phyloP scores from a whole-genome alignment of 805 yeast species.

The Saturnispora ahearnii region DNA sequence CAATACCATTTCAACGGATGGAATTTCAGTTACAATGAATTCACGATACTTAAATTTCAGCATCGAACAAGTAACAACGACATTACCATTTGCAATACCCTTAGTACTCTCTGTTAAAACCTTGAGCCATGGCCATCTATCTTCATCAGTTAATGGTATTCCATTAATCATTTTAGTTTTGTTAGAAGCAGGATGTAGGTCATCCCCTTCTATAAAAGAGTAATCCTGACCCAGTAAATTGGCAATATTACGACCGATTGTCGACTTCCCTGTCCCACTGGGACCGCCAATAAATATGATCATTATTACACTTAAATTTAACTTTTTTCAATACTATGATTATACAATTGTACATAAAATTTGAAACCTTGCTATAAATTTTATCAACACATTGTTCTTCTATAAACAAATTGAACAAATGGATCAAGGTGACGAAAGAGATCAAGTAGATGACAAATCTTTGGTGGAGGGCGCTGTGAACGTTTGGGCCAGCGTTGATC shows the following conservation, averaged over 20 bases:
- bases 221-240: slow-evolving; percentile 28
- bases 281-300: slow-evolving; percentile 77
- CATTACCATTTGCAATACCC: slow-evolving; percentile 25
- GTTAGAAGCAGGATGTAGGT: slow-evolving; percentile 59
- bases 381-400: neutral
- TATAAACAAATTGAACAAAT: neutral
- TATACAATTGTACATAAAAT: neutral
- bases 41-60: slow-evolving; percentile 69
- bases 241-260: slow-evolving; percentile 51
- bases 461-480: neutral
- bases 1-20: slow-evolving; percentile 40
- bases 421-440: neutral
- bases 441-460: neutral
- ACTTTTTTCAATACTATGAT: neutral
- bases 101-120: slow-evolving; percentile 35
- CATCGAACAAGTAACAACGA: slow-evolving; percentile 78
- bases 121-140: slow-evolving; percentile 84
- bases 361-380: neutral
- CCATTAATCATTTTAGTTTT: slow-evolving; percentile 78
- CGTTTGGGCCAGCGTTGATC: slow-evolving; percentile 65
- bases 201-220: slow-evolving; percentile 75
- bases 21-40: slow-evolving; percentile 35
- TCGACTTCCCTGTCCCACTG: slow-evolving; percentile 91
- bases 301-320: neutral
- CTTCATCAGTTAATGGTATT: slow-evolving; percentile 77